A percentile compares a stretch with the other conserved stretches of the same genome.
These are phyloP conservation scores for Coemansia sp. DNA, from an alignment of 192 early-diverging fungal genomes.

Conservation along the genomic window DNA sequence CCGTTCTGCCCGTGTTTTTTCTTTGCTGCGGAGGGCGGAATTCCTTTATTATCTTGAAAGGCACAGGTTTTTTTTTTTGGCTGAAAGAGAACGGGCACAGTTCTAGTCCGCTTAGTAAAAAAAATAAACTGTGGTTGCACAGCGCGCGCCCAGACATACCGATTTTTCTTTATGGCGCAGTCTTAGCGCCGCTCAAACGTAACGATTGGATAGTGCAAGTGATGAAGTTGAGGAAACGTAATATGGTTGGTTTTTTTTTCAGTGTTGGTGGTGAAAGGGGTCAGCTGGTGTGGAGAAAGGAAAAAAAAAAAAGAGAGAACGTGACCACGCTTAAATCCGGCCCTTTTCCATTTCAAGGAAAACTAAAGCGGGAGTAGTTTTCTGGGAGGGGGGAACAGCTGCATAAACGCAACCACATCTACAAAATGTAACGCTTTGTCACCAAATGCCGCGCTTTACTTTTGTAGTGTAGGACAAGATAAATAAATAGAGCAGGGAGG, in stretches of 20 bases:
- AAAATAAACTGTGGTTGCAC: too few relatives aligned
- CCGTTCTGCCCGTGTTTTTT: background rate
- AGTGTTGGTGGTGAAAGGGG: background rate
- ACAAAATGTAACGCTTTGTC: background rate
- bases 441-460: background rate
- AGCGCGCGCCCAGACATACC: too few relatives aligned
- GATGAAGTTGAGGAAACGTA: background rate
- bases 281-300: background rate
- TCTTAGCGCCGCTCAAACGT: too few relatives aligned
- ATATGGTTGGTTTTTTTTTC: background rate
- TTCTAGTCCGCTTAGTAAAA: too few relatives aligned
- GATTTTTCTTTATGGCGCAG: too few relatives aligned
- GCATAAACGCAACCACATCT: background rate
- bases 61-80: too few relatives aligned
- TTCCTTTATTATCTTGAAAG: background rate
- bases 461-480: background rate
- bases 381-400: background rate
- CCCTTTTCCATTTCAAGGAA: background rate
- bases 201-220: background rate
- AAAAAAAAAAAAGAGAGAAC: background rate
- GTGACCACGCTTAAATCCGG: slow-evolving; percentile 1
- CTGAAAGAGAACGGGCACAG: too few relatives aligned
- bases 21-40: background rate
- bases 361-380: background rate
- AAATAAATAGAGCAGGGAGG: background rate